Evolutionary conservation across 2,329 filamentous ascomycete species (phyloP).

Genomic region (Ophiostoma sp.): DNA sequence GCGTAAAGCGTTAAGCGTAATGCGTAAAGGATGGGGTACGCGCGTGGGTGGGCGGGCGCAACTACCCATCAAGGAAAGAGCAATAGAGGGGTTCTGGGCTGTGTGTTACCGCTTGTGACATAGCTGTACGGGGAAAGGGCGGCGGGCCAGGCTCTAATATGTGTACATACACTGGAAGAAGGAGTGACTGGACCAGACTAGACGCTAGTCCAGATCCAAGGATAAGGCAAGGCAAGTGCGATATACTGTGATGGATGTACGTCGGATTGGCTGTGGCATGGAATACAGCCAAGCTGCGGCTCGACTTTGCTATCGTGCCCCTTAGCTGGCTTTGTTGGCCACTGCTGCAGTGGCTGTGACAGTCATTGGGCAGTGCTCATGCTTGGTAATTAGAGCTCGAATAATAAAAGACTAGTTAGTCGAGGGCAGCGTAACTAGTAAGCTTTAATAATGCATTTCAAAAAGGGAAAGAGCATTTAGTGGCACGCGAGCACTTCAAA

Average conservation of each 20-base stretch:
- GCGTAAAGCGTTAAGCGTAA: not conserved
- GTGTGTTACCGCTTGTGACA: not conserved
- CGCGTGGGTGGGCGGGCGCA: conserved; percentile 5
- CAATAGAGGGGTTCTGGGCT: conserved; percentile 7
- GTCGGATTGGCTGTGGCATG: not conserved
- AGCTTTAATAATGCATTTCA: not conserved
- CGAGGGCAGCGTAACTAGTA: not conserved
- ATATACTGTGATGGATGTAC: not conserved
- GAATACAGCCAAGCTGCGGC: conserved; percentile 5
- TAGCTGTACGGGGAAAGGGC: not conserved
- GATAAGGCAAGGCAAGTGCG: not conserved
- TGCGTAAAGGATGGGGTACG: not conserved
- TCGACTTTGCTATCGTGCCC: conserved; percentile 1
- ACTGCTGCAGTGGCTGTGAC: conserved; percentile 1
- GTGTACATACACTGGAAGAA: not conserved
- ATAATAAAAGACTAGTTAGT: not conserved
- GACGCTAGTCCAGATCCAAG: not conserved
- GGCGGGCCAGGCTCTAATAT: not conserved
- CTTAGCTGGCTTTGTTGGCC: not conserved
- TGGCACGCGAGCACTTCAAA: not conserved
- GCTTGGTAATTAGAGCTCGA: not conserved
- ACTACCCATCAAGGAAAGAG: not conserved
- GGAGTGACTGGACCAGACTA: not conserved
- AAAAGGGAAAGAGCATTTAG: not conserved
- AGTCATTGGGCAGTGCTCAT: not conserved